Evolutionary conservation across 2,329 filamentous ascomycete species (phyloP).

Genomic region (Ciborinia camelliae): DNA sequence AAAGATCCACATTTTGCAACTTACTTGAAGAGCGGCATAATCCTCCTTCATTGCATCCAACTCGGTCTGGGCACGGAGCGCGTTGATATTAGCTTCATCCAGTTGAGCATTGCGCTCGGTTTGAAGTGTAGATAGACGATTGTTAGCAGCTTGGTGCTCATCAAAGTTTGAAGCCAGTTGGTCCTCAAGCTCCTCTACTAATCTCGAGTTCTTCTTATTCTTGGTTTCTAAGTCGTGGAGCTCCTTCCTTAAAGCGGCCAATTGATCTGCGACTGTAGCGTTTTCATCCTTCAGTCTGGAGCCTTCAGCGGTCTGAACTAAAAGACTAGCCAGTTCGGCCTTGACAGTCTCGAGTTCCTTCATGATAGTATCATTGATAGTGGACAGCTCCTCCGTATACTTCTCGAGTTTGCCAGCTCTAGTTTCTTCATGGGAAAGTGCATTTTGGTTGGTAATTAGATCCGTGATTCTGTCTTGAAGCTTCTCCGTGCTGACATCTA

Average conservation of each 20-base stretch:
- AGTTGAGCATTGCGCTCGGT: constrained; percentile 70
- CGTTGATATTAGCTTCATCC: constrained; percentile 71
- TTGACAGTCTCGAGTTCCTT: constrained; percentile 61
- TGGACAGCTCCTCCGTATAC: constrained; percentile 53
- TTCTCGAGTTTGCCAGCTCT: constrained; percentile 55
- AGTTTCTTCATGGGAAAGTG: constrained; percentile 56
- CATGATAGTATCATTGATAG: constrained; percentile 57
- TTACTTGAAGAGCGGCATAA: constrained; percentile 66
- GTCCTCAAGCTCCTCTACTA: constrained; percentile 95
- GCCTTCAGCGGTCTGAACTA: constrained; percentile 47
- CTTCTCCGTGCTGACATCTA: constrained; percentile 66
- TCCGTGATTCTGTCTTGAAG: constrained; percentile 59
- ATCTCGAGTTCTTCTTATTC: constrained; percentile 86
- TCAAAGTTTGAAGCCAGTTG: constrained; percentile 95
- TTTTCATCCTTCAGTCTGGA: constrained; percentile 45
- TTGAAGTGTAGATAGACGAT: constrained; percentile 79
- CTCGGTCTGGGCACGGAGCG: constrained; percentile 61
- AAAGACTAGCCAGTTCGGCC: constrained; percentile 50
- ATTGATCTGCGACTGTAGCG: constrained; percentile 51
- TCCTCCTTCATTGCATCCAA: constrained; percentile 66
- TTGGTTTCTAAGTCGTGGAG: constrained; percentile 58
- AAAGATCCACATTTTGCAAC: constrained; percentile 6
- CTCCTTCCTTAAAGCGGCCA: constrained; percentile 62
- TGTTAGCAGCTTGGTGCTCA: constrained; percentile 79
- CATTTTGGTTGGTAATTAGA: constrained; percentile 56